Evolutionary conservation across 2,329 filamentous ascomycete genomes (phyloP).

Genomic region (Cercospora janseana): DNA sequence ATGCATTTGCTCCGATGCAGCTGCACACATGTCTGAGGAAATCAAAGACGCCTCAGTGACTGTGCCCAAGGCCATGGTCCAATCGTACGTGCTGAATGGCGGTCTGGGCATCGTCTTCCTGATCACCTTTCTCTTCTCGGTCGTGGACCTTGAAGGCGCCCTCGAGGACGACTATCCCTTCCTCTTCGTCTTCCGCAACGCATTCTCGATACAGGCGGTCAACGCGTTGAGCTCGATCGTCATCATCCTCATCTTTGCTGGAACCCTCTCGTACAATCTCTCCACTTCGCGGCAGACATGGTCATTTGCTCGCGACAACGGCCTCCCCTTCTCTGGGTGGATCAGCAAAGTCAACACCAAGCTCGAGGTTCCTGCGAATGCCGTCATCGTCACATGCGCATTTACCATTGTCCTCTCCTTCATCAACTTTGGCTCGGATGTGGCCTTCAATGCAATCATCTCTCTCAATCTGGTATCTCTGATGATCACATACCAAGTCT

Average conservation of each 20-base stretch:
- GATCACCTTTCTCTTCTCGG: constrained; percentile 35
- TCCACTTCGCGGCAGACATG: constrained; percentile 34
- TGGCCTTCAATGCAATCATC: constrained; percentile 40
- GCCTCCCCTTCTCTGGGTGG: constrained; percentile 28
- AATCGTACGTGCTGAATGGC: constrained; percentile 36
- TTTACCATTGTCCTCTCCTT: constrained; percentile 30
- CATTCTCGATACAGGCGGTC: constrained; percentile 34
- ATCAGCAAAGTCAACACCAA: constrained; percentile 21
- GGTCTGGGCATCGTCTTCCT: constrained; percentile 37
- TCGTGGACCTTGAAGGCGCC: constrained; percentile 36
- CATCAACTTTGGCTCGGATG: constrained; percentile 31
- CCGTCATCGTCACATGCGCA: constrained; percentile 27
- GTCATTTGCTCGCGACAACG: constrained; percentile 42
- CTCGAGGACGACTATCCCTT: constrained; percentile 32
- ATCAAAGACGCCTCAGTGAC: constrained; percentile 32
- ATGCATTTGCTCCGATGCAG: constrained; percentile 25
- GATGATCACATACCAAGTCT: constrained; percentile 45
- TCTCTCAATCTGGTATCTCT: constrained; percentile 42
- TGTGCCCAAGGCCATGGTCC: constrained; percentile 35
- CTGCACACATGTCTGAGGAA: constrained; percentile 34
- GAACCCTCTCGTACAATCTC: constrained; percentile 23
- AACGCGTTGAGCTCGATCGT: constrained; percentile 28
- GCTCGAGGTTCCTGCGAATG: constrained; percentile 28
- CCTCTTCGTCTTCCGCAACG: constrained; percentile 37
- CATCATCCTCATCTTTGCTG: constrained; percentile 28